Evolutionary conservation across 225 moss, liverwort and hornwort genomes (phyloP), one percentile per base, ranked within the genome.

Genomic region (Ulota crispa): DNA sequence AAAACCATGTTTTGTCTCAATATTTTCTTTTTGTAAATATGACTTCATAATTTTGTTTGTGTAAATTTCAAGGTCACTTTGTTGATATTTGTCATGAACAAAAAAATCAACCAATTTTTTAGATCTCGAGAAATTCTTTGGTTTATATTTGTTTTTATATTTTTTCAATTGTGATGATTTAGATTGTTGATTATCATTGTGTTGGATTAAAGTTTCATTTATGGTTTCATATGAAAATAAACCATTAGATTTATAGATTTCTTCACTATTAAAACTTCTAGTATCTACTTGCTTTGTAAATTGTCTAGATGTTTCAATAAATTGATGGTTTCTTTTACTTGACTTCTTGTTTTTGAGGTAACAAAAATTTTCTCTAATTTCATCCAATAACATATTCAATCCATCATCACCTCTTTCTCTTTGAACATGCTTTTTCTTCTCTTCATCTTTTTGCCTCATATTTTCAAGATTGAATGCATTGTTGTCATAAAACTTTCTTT

Each of bases 301-400:
- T 74, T 55, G 14, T 56, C 43, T 56, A 5, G 70, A 3, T 36
- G 11, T 20, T 27, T 61, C 16, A 45, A 64, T 64, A 45, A 47
- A 45, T 42, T 55, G 42, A 2, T 3, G 1, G 0, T n/a, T 63
- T 0, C 21, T 55, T 63, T 26, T 43, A 26, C 3, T 21, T 32
- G 31, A 64, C 20, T 27, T 85, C 0, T 0, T 0, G 24, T 42
- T 28, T 64, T 85, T 76, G 0, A 27, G 34, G 27, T 42, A 64
- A 80, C 45, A 55, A 76, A 85, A 80, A 0, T 47, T 36, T 76
- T 76, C 71, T 76, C 85, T 70, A 42, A 85, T 3, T 64, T 81
- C 71, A 55, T 85, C 80, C 13, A 80, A 27, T 80, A 85, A 18
- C 70, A 21, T 85, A 4, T 85, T 85, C 42, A 85, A 76, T 11